Evolutionary conservation across 306 rosid species (phyloP).

Genomic region (Quercus dentata): DNA sequence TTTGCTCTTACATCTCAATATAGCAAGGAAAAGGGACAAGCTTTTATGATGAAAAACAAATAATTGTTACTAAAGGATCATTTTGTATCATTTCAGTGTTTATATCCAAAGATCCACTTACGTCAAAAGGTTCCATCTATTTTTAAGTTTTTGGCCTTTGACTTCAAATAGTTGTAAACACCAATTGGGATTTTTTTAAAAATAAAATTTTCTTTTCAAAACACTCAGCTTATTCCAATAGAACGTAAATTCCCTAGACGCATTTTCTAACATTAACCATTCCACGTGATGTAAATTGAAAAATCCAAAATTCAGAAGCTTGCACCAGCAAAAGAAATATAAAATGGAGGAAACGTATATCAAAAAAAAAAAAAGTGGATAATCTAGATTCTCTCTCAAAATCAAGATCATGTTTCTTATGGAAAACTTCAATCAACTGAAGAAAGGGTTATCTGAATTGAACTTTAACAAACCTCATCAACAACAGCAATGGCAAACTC

Average conservation of each 20-base stretch:
- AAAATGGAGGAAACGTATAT: neutral
- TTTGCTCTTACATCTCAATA: neutral
- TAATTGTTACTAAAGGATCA: neutral
- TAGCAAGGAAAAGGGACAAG: neutral
- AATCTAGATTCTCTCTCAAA: slow-evolving; percentile 14
- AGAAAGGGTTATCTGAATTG: slow-evolving; percentile 8
- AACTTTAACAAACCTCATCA: slow-evolving; percentile 67
- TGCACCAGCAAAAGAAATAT: neutral
- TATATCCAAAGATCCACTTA: neutral
- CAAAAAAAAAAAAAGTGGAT: neutral
- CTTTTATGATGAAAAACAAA: neutral
- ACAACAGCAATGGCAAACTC: slow-evolving; percentile 94
- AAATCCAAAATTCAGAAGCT: neutral
- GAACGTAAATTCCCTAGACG: neutral
- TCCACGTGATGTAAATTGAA: neutral
- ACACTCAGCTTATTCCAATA: neutral
- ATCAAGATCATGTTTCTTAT: slow-evolving; percentile 8
- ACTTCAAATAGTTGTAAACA: neutral
- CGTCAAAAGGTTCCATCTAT: neutral
- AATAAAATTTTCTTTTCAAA: neutral
- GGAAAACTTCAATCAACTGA: slow-evolving; percentile 14
- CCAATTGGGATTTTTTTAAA: neutral
- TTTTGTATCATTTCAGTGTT: neutral
- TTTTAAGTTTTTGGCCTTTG: neutral
- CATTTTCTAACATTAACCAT: neutral